Percentiles rank a stretch among this genome's conserved stretches.
These are phyloP conservation scores for Lachnellula arida DNA, from an alignment of 2,329 filamentous ascomycete genomes.

Conservation along the genomic window DNA sequence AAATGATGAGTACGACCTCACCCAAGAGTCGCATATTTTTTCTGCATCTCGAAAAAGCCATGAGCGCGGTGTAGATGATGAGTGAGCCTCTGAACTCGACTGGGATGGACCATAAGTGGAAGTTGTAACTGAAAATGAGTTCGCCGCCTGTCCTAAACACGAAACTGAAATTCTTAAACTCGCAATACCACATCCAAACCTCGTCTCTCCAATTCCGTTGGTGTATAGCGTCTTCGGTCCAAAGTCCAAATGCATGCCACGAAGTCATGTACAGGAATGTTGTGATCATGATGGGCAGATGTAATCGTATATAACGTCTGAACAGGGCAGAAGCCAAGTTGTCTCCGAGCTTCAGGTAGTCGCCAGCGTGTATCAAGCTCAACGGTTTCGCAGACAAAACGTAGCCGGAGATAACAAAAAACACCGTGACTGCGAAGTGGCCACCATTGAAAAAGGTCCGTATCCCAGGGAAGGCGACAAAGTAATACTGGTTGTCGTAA, in stretches of 20 bases:
- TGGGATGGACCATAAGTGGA: constrained; percentile 53
- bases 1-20: constrained; percentile 48
- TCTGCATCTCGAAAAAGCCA: constrained; percentile 52
- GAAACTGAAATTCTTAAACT: constrained; percentile 66
- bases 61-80: constrained; percentile 50
- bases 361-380: constrained; percentile 35
- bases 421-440: constrained; percentile 51
- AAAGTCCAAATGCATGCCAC: constrained; percentile 28
- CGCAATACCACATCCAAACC: constrained; percentile 32
- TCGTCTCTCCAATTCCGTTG: constrained; percentile 21
- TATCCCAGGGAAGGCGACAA: constrained; percentile 49
- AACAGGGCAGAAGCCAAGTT: constrained; percentile 44
- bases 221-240: constrained; percentile 15
- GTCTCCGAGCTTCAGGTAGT: constrained; percentile 26
- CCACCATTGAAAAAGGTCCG: constrained; percentile 55
- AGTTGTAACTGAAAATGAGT: constrained; percentile 52
- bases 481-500: constrained; percentile 18
- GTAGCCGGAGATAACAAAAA: constrained; percentile 48
- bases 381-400: constrained; percentile 42
- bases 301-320: constrained; percentile 43
- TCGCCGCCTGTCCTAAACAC: constrained; percentile 53
- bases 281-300: constrained; percentile 40
- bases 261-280: constrained; percentile 35
- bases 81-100: constrained; percentile 61
- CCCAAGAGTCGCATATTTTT: constrained; percentile 50